phyloP scores from a whole-genome alignment of 768 basidiomycete genomes.

The Pulveroboletus sp. region DNA sequence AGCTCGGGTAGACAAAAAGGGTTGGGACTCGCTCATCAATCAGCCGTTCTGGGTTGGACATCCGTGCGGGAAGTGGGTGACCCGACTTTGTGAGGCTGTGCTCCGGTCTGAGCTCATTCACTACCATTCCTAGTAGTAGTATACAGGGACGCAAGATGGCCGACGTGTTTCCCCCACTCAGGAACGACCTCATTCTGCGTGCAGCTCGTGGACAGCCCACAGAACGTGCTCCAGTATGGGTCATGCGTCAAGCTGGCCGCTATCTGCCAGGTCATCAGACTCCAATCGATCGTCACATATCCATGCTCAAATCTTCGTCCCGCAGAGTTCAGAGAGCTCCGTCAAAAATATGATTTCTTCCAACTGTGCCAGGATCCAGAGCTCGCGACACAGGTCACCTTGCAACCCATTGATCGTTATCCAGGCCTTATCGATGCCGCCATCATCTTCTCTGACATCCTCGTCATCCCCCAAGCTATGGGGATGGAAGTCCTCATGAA shows the following conservation, averaged over 20 bases:
- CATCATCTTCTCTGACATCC: slow-evolving; percentile 98
- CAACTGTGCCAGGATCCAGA: slow-evolving; percentile 90
- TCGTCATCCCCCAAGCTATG: slow-evolving; percentile 96
- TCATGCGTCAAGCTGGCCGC: slow-evolving; percentile 95
- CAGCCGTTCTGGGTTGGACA: slow-evolving; percentile 56
- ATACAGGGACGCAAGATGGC: too few species aligned
- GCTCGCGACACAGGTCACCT: slow-evolving; percentile 82
- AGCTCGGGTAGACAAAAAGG: background rate
- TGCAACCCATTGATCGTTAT: slow-evolving; percentile 92
- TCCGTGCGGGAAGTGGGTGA: slow-evolving; percentile 35
- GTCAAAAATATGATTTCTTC: slow-evolving; percentile 88
- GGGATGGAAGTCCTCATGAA: slow-evolving; percentile 95
- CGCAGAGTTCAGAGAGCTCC: slow-evolving; percentile 84
- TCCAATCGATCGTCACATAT: slow-evolving; percentile 29
- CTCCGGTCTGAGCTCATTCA: background rate
- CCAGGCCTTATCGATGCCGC: slow-evolving; percentile 85
- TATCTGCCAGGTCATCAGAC: slow-evolving; percentile 97
- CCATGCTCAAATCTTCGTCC: background rate
- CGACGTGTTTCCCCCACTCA: slow-evolving; percentile 61
- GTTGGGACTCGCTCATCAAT: slow-evolving; percentile 54
- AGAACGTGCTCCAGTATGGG: slow-evolving; percentile 94
- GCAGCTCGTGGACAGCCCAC: slow-evolving; percentile 87
- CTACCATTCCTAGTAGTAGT: too few species aligned
- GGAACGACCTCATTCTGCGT: slow-evolving; percentile 86
- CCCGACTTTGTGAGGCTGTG: slow-evolving; percentile 14